Base-by-base conservation (phyloP, 371 early-diverging fungal species). In the Mortierella sp. region DNA sequence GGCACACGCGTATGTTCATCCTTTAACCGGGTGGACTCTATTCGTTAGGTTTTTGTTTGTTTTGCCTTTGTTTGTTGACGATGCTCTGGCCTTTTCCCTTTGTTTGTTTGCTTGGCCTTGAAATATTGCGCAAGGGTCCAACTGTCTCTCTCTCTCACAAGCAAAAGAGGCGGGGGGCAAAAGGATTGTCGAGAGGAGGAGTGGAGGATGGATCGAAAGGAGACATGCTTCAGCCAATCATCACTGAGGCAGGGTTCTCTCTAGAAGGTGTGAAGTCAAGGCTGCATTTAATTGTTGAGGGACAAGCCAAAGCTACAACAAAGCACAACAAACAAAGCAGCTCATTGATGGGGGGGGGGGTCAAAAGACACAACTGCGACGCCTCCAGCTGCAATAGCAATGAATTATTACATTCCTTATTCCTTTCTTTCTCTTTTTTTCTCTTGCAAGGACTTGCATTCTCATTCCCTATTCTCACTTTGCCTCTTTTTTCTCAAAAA, bases 91-190 rank as follows among this genome's bases (percentile, higher is more conserved):
- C n/a, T n/a, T n/a, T n/a, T n/a, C n/a, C n/a, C n/a, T 34, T 64
- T 64, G 64, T 37, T 5, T 37, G 16, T 8, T 61, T 61, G 9
- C 16, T 64, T 46, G 37, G 31, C 64, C 37, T 37, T 64, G 64
- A 37, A 61, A 21, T 21, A 59, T 59, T 61, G 37, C 10, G 37
- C 64, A 64, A 64, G 64, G 64, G 64, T 64, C 37, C 64, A 64
- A 34, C 37, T 37, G 37, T 64, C 37, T 37, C 37, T 14, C 5
- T 14, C 21, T 2, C 21, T 64, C 5, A 26, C 31, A 37, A 37
- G 31, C 19, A 31, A 21, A 8, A 10, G 14, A 1, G 6, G 3
- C 2, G 16, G 34, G 19, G 6, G 5, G 61, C 8, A 9, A 28
- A 28, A 57, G n/a, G n/a, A n/a, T n/a, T n/a, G n/a, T n/a, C n/a